phyloP scores from a whole-genome alignment of 202 grass and related monocot genomes.

The Hordeum pubiflorum region DNA sequence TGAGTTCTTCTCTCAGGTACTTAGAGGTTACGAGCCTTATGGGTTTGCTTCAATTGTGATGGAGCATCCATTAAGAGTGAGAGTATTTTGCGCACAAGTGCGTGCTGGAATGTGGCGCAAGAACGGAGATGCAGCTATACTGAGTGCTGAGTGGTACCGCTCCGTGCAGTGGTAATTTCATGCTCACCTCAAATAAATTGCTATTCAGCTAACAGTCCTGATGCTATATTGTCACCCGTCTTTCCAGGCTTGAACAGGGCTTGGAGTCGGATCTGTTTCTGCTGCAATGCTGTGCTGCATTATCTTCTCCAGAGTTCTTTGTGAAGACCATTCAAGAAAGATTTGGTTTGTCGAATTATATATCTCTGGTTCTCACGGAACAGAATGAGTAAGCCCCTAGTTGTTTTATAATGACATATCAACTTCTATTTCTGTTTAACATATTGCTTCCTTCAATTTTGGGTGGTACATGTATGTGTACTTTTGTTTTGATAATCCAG shows the following conservation, averaged over 20 bases:
- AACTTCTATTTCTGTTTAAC: conserved; percentile 16
- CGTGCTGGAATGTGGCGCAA: conserved; percentile 97
- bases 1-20: conserved; percentile 65
- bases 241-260: conserved; percentile 83
- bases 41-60: conserved; percentile 83
- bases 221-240: conserved; percentile 21
- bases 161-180: conserved; percentile 79
- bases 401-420: neutral
- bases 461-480: neutral
- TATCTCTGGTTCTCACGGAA: conserved; percentile 56
- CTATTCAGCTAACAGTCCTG: conserved; percentile 16
- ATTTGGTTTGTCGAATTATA: conserved; percentile 87
- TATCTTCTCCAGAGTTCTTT: conserved; percentile 88
- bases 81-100: conserved; percentile 94
- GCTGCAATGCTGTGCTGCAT: conserved; percentile 87
- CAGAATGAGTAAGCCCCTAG: conserved; percentile 70
- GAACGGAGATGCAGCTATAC: conserved; percentile 86
- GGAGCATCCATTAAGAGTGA: conserved; percentile 92
- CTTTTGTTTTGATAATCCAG: neutral
- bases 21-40: conserved; percentile 54
- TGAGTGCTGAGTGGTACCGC: conserved; percentile 80
- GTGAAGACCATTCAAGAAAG: conserved; percentile 87
- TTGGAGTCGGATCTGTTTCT: conserved; percentile 94
- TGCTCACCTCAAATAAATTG: neutral
- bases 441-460: conserved; percentile 9